Base-by-base conservation (phyloP, 148 eudicot genomes). In the Amaranthus palmeri region DNA sequence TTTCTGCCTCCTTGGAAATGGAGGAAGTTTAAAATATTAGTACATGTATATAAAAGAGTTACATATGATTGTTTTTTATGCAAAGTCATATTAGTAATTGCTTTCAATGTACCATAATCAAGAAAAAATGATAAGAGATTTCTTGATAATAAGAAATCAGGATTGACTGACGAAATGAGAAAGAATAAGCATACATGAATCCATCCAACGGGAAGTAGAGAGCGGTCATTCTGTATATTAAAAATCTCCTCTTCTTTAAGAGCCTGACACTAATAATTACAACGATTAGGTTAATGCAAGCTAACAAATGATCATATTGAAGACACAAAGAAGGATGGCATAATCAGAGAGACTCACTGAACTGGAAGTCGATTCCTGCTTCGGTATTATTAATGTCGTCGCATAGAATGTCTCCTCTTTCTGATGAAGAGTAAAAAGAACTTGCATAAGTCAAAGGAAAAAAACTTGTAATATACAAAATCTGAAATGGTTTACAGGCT, bases 201-300 rank as follows among this genome's bases (percentile, higher is more conserved):
- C 93, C 96, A 91, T 70, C 96, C 96, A 46, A 88, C 78, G 60
- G 96, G 91, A 61, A 81, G 72, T 61, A 88, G 90, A 47, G 91
- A 84, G 36, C 81, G 81, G 17, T 87, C 93, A 65, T 84, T 76
- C 74, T 83, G 96, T 76, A 88, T 86, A 66, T 87, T 80, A 73
- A 84, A 84, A 40, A 91, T 91, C 68, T 91, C 91, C 80, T 83
- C 96, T 82, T 91, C 96, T 2, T 84, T 65, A 41, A 85, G 72
- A 49, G 96, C 91, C 80, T 88, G 93, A 81, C 93, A 91, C 96
- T 88, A 61, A 36, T 58, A 78, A 73, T 48, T 18, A 75, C 47
- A 53, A 78, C 10, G 71, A 51, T 65, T 54, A 63, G 55, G 44
- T 74, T 25, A 74, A 51, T 45, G 44, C 43, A 54, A 53, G 66